Percentiles rank a stretch among this genome's conserved stretches.
These are phyloP conservation scores for Davidsoniella neocaledoniae DNA, from an alignment of 2,329 filamentous ascomycete species.

Conservation along the genomic window DNA sequence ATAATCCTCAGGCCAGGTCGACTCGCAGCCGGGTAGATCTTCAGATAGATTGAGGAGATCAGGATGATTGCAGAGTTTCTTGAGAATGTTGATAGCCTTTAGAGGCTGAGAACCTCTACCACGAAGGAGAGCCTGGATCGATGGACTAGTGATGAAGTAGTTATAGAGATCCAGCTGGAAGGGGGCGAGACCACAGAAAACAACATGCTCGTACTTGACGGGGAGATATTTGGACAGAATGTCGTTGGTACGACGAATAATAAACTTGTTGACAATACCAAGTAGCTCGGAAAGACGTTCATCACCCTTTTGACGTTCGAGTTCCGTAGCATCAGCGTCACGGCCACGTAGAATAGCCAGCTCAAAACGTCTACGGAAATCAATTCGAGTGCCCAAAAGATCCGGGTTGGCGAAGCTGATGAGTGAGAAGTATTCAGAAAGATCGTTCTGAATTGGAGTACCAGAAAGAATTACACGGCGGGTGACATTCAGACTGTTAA, in stretches of 20 bases:
- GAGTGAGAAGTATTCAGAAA: conserved; percentile 94
- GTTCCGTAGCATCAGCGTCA: conserved; percentile 75
- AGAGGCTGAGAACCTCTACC: conserved; percentile 92
- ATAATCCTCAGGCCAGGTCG: conserved; percentile 70
- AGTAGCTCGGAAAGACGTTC: conserved; percentile 69
- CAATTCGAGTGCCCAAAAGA: conserved; percentile 69
- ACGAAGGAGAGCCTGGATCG: conserved; percentile 78
- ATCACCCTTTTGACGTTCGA: conserved; percentile 67
- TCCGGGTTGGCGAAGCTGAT: conserved; percentile 94
- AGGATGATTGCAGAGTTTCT: conserved; percentile 97
- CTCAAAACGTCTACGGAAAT: conserved; percentile 90
- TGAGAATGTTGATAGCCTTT: conserved; percentile 90
- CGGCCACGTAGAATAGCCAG: conserved; percentile 81
- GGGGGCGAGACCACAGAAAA: conserved; percentile 86
- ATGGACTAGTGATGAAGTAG: conserved; percentile 88
- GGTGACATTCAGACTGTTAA: conserved; percentile 80
- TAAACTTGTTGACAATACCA: conserved; percentile 86
- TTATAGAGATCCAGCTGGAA: conserved; percentile 93
- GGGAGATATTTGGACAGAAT: conserved; percentile 95
- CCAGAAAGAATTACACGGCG: conserved; percentile 88
- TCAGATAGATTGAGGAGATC: conserved; percentile 70
- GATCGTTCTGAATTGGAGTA: conserved; percentile 93
- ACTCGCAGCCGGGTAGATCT: conserved; percentile 76
- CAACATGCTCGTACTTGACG: conserved; percentile 97
- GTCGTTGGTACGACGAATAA: conserved; percentile 94